Percentiles rank a stretch among this genome's conserved stretches.
These are phyloP conservation scores for Apiospora rasikravindrae DNA, from an alignment of 2,329 filamentous ascomycete genomes.

Conservation along the genomic window DNA sequence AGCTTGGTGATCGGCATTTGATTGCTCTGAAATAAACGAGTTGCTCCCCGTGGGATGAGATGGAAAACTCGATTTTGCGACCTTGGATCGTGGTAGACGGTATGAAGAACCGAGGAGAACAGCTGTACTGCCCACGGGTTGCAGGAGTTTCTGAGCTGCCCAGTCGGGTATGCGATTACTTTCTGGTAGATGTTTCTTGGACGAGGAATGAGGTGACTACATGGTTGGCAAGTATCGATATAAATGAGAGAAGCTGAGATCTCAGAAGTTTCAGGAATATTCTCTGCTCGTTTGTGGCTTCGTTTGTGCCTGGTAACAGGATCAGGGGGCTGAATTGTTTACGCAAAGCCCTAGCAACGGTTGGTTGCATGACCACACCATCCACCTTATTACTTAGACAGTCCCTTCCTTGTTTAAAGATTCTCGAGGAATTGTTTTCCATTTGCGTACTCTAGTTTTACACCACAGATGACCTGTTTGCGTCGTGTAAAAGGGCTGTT, in stretches of 20 bases:
- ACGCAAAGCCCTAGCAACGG: background rate
- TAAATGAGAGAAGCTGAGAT: background rate
- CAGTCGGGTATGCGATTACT: background rate
- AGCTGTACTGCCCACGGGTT: too few species aligned
- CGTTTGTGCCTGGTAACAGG: too few species aligned
- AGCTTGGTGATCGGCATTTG: background rate
- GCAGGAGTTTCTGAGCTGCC: background rate
- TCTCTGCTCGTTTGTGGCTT: background rate
- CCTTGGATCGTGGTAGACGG: background rate
- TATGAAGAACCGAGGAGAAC: background rate
- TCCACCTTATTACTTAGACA: background rate
- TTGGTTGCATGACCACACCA: background rate
- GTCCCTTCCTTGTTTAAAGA: too few species aligned
- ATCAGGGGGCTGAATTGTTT: background rate
- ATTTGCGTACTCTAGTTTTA: background rate
- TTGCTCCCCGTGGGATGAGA: background rate
- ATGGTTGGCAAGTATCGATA: too few species aligned
- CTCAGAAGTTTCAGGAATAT: background rate
- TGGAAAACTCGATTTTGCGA: background rate
- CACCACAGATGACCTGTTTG: background rate
- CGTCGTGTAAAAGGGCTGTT: background rate
- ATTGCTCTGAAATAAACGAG: background rate
- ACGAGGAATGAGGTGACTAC: too few species aligned
- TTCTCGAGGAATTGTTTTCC: too few species aligned
- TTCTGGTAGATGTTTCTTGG: background rate